Percentiles rank a stretch among this genome's conserved stretches.
Conservation (phyloP, 2,329 filamentous ascomycete genomes). For the Tricladium varicosporioides region DNA sequence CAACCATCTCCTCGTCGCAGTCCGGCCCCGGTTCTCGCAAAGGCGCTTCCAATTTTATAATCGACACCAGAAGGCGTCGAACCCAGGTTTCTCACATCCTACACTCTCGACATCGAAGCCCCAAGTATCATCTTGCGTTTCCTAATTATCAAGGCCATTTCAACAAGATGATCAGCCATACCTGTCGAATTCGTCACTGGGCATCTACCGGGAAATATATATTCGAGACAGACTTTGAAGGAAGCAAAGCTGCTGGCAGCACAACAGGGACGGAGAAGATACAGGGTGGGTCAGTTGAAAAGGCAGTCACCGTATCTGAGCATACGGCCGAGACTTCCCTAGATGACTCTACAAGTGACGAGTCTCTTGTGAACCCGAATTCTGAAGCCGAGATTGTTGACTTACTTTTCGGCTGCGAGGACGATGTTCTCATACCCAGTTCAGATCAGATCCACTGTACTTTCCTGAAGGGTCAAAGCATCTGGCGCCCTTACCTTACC, state of each 20-base stretch:
- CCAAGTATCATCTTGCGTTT: background rate
- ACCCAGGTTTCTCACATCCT: too few relatives aligned
- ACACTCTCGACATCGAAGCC: constrained; percentile 1
- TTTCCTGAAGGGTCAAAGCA: background rate
- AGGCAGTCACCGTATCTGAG: background rate
- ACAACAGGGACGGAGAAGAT: background rate
- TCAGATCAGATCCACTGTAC: constrained; percentile 1
- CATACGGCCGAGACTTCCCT: background rate
- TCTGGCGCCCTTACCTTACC: background rate
- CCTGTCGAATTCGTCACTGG: constrained; percentile 6
- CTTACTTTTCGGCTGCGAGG: background rate
- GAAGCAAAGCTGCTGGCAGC: constrained; percentile 4
- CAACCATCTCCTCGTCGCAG: background rate
- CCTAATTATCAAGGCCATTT: constrained; percentile 2
- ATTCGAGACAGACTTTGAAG: constrained; percentile 1
- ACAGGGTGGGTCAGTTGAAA: background rate
- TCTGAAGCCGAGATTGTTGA: background rate
- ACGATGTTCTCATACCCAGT: constrained; percentile 1
- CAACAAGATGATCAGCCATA: constrained; percentile 1
- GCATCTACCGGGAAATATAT: constrained; percentile 5
- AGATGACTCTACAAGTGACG: constrained; percentile 1
- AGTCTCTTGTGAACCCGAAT: background rate
- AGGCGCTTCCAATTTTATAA: background rate
- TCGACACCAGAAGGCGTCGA: too few relatives aligned
- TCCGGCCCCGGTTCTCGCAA: background rate